Evolutionary conservation across 2,329 filamentous ascomycete genomes (phyloP).

Genomic region (Microdochium paspali): DNA sequence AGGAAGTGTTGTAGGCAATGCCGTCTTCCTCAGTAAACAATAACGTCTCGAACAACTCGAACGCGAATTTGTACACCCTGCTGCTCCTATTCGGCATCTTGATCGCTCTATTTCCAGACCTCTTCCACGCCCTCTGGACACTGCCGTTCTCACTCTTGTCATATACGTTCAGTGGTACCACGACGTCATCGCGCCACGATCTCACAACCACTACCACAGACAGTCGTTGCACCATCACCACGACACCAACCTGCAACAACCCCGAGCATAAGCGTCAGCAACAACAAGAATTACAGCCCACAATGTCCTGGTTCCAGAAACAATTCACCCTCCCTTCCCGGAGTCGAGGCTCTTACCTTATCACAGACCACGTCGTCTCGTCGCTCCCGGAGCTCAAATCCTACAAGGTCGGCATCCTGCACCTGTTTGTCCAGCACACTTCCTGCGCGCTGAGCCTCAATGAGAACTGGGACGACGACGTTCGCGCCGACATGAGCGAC

Average conservation of each 20-base stretch:
- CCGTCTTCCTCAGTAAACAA: conserved; percentile 25
- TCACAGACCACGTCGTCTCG: conserved; percentile 66
- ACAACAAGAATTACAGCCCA: conserved; percentile 16
- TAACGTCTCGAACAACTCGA: conserved; percentile 17
- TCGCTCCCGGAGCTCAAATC: conserved; percentile 69
- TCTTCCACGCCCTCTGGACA: conserved; percentile 43
- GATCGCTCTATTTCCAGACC: conserved; percentile 39
- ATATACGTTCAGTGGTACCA: conserved; percentile 12
- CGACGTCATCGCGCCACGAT: conserved; percentile 16
- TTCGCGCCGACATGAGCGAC: conserved; percentile 89
- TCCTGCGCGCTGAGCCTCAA: conserved; percentile 85
- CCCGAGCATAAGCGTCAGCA: conserved; percentile 3
- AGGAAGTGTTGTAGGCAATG: conserved; percentile 17
- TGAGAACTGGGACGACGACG: conserved; percentile 80
- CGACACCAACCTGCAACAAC: no score
- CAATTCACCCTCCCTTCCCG: conserved; percentile 68
- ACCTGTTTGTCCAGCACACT: conserved; percentile 94
- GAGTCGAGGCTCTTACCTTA: conserved; percentile 77
- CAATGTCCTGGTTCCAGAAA: conserved; percentile 79
- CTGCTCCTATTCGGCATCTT: conserved; percentile 38
- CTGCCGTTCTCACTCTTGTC: conserved; percentile 32
- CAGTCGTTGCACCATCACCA: conserved; percentile 8
- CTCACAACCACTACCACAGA: conserved; percentile 11
- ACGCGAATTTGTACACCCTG: conserved; percentile 26
- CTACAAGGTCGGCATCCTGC: conserved; percentile 79